A percentile compares a stretch with the other conserved stretches of the same genome.
These are phyloP conservation scores for Arctium lappa DNA, from an alignment of 129 eudicot genomes.

Conservation along the genomic window DNA sequence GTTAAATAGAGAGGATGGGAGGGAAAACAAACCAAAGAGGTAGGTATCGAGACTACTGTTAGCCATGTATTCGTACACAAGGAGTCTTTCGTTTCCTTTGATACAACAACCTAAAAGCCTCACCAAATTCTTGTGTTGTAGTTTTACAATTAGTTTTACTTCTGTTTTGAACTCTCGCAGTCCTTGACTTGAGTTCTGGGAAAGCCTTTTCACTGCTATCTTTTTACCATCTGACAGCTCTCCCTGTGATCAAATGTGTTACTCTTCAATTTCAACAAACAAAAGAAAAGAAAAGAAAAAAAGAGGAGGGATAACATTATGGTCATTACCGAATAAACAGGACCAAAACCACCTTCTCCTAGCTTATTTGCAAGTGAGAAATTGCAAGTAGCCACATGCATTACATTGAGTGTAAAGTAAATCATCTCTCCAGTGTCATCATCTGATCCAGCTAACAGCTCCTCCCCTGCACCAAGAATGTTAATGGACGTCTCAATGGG, in stretches of 20 bases:
- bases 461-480: background rate
- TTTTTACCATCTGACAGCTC: conserved; percentile 11
- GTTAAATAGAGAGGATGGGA: background rate
- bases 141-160: conserved; percentile 13
- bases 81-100: conserved; percentile 12
- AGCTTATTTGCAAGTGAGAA: conserved; percentile 12
- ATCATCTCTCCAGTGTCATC: background rate
- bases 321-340: conserved; percentile 7
- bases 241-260: background rate
- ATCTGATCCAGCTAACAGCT: background rate
- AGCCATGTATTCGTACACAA: conserved; percentile 11
- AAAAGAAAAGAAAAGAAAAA: background rate
- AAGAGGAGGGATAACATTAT: background rate
- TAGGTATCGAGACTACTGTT: conserved; percentile 5
- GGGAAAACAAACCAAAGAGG: conserved; percentile 1
- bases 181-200: conserved; percentile 18
- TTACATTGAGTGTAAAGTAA: background rate
- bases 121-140: conserved; percentile 22
- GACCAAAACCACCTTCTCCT: conserved; percentile 25
- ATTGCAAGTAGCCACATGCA: conserved; percentile 4
- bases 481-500: background rate
- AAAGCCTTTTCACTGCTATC: conserved; percentile 23
- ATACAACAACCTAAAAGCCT: conserved; percentile 17
- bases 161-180: conserved; percentile 20
- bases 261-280: background rate